These are phyloP conservation scores for Mucor indicus DNA, from an alignment of 371 early-diverging fungal species.

Conservation along the genomic window DNA sequence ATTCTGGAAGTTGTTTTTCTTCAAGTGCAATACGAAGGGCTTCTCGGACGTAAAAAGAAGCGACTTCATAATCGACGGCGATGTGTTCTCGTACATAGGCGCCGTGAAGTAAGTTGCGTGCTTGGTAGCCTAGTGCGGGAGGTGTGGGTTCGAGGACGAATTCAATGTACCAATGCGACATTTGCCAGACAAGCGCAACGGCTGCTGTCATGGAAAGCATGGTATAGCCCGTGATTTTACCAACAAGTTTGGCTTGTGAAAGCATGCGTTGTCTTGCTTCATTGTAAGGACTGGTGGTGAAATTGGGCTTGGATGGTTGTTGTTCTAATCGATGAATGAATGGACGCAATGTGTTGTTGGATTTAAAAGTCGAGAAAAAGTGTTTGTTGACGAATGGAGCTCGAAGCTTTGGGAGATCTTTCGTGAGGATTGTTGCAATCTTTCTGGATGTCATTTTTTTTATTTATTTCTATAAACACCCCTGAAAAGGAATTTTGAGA, in stretches of 20 bases:
- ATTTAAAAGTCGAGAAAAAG: too few relatives aligned
- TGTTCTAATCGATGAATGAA: neutral
- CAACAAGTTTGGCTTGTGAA: slow-evolving; percentile 26
- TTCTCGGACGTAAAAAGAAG: slow-evolving; percentile 37
- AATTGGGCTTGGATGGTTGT: slow-evolving; percentile 1
- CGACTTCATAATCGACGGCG: slow-evolving; percentile 35
- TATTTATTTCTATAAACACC: too few relatives aligned
- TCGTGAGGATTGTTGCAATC: too few relatives aligned
- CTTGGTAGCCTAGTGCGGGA: slow-evolving; percentile 32
- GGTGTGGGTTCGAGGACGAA: slow-evolving; percentile 39
- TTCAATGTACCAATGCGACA: slow-evolving; percentile 51
- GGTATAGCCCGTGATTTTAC: slow-evolving; percentile 36
- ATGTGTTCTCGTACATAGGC: slow-evolving; percentile 48
- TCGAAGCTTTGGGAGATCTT: too few relatives aligned
- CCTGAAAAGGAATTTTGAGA: too few relatives aligned
- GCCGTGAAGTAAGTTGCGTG: slow-evolving; percentile 46
- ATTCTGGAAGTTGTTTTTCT: slow-evolving; percentile 29
- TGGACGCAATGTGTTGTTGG: too few relatives aligned
- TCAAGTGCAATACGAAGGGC: slow-evolving; percentile 40
- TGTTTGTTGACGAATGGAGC: too few relatives aligned
- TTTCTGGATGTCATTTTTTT: too few relatives aligned
- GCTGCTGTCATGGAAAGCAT: slow-evolving; percentile 24
- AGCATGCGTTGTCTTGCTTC: slow-evolving; percentile 23
- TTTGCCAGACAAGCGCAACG: slow-evolving; percentile 36
- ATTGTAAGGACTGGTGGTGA: slow-evolving; percentile 35